Evolutionary conservation across 2,329 filamentous ascomycete genomes (phyloP).

Genomic region (Zalaria sp.): DNA sequence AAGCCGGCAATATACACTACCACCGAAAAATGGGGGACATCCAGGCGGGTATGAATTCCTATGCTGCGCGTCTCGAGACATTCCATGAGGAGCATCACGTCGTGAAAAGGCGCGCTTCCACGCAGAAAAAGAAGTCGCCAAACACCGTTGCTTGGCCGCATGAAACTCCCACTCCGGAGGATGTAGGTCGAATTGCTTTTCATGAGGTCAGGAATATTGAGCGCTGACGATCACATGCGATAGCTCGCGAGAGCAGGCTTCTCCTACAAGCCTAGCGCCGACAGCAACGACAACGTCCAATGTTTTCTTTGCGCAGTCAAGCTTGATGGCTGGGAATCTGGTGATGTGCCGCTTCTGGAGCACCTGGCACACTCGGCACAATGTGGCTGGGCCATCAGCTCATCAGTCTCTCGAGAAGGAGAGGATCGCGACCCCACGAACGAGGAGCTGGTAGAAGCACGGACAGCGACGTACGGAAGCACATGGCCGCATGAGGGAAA

Average conservation of each 20-base stretch:
- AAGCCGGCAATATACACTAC: too few relatives aligned
- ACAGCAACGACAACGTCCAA: slow-evolving; percentile 71
- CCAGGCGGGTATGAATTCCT: background rate
- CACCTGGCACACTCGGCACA: slow-evolving; percentile 69
- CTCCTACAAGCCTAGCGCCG: slow-evolving; percentile 64
- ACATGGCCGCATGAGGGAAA: slow-evolving; percentile 84
- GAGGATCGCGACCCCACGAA: slow-evolving; percentile 59
- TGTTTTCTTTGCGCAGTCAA: slow-evolving; percentile 79
- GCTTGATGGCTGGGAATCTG: slow-evolving; percentile 82
- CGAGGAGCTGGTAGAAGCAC: slow-evolving; percentile 57
- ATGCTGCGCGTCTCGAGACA: slow-evolving; percentile 46
- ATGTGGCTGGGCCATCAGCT: slow-evolving; percentile 74
- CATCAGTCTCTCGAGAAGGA: slow-evolving; percentile 37
- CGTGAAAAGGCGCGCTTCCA: slow-evolving; percentile 57
- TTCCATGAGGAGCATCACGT: slow-evolving; percentile 54
- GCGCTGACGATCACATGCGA: background rate
- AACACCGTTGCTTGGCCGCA: slow-evolving; percentile 62
- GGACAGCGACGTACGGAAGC: slow-evolving; percentile 69
- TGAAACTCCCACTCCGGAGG: slow-evolving; percentile 46
- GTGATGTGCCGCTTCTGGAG: slow-evolving; percentile 70
- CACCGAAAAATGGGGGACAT: too few relatives aligned
- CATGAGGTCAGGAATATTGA: background rate
- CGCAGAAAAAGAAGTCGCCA: slow-evolving; percentile 43
- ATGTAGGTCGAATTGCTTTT: slow-evolving; percentile 31
- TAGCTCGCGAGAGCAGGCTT: slow-evolving; percentile 87